A percentile compares a stretch with the other conserved stretches of the same genome.
Evolutionary conservation across 768 basidiomycete species (phyloP).

Genomic region (Pisolithus microcarpus): DNA sequence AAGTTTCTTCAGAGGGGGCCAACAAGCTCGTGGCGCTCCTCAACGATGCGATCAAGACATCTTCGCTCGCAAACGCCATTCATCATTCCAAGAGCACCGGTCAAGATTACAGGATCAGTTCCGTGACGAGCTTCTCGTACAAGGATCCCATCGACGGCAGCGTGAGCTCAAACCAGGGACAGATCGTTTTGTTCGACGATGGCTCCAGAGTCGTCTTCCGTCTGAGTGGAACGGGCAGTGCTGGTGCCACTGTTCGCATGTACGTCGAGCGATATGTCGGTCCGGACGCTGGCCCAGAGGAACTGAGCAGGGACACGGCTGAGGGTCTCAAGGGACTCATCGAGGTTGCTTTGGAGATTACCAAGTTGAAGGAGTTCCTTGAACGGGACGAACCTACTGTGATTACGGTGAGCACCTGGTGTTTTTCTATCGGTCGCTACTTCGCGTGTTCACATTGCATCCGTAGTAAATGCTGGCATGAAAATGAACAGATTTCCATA

Average conservation of each 20-base stretch:
- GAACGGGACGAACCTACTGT: constrained; percentile 90
- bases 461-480: neutral
- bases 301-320: constrained; percentile 68
- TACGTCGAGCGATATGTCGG: constrained; percentile 92
- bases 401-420: constrained; percentile 64
- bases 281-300: constrained; percentile 57
- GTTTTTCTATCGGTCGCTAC: neutral
- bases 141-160: constrained; percentile 97
- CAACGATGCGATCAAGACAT: constrained; percentile 58
- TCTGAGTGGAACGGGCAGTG: constrained; percentile 91
- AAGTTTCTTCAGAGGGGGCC: constrained; percentile 87
- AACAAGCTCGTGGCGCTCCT: constrained; percentile 76
- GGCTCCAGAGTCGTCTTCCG: constrained; percentile 95
- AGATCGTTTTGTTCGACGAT: constrained; percentile 86
- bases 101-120: constrained; percentile 68
- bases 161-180: constrained; percentile 91
- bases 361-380: constrained; percentile 80
- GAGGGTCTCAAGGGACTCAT: constrained; percentile 93
- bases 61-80: constrained; percentile 59
- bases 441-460: neutral
- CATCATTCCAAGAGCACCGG: constrained; percentile 62
- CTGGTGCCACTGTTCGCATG: constrained; percentile 93
- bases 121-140: constrained; percentile 87
- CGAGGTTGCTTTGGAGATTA: constrained; percentile 84
- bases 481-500: neutral